Evolutionary conservation across 306 rosid species (phyloP), one percentile per base, ranked within the genome.

Genomic region (Lathyrus tuberosus): DNA sequence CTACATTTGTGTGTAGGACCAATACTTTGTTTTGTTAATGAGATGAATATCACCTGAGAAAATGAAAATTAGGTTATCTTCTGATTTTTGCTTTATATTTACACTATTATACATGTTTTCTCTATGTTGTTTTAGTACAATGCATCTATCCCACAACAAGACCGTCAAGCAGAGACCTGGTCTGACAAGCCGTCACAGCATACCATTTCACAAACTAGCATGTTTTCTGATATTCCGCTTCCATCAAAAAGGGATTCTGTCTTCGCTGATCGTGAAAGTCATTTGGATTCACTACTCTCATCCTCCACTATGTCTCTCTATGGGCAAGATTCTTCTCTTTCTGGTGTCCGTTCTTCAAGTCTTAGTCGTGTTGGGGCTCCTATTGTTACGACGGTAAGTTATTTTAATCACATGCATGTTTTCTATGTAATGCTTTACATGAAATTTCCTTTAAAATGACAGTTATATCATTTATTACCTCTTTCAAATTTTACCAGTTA

Each of bases 301-400:
- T 73, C 98, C n/a, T 77, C 94, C 43, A 84, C 87, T 46, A 65
- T 85, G 72, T 85, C 96, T 71, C 61, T 85, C 43, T 88, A 85
- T 52, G 93, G 88, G 59, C 86, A 84, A 70, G 96, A 91, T 67
- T 82, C 88, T 64, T 51, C 85, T 13, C 72, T 82, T 69, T 79
- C 95, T 69, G 79, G 84, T 57, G n/a, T 86, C 37, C 96, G 89
- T 37, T 81, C 96, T 64, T 79, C 97, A 20, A 84, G 84, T 41
- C 84, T 90, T 66, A 74, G 87, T 61, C 98, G 91, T 76, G 51
- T 80, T 69, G 88, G 88, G 76, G 98, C 86, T 76, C 91, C 97
- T 48, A 79, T 93, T 67, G 93, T 93, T 72, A 90, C 97, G 60
- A 87, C 89, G 90, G 98, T 93, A 70, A 59, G 83, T 77, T 62